A percentile compares a stretch with the other conserved stretches of the same genome.
Conservation (phyloP, 202 grass and related monocot species). For the Bolboschoenoplectus hybrid region DNA sequence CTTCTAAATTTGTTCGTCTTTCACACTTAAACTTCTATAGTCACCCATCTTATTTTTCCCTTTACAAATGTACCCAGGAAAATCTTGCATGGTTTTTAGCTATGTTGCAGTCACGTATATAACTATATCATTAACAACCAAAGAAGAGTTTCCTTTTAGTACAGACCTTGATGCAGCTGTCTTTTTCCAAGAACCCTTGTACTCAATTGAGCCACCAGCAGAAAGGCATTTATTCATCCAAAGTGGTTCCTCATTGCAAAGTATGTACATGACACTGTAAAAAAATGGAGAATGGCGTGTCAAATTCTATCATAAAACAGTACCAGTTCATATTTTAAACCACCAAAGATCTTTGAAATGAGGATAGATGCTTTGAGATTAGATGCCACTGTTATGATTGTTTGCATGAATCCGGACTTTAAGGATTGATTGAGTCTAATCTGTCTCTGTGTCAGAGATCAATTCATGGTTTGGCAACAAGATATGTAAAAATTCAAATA, state of each 20-base stretch:
- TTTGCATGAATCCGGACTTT: background rate
- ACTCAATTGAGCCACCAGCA: slow-evolving; percentile 70
- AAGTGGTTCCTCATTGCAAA: slow-evolving; percentile 95
- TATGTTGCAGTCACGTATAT: background rate
- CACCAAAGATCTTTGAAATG: background rate
- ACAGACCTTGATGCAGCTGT: slow-evolving; percentile 68
- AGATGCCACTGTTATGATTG: background rate
- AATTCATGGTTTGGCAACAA: background rate
- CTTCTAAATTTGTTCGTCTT: background rate
- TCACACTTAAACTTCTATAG: background rate
- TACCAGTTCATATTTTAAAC: slow-evolving; percentile 3
- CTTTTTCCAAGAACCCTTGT: slow-evolving; percentile 83
- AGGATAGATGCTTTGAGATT: background rate
- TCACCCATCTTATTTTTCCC: background rate
- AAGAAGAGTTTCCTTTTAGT: slow-evolving; percentile 21
- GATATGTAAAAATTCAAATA: background rate
- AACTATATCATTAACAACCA: slow-evolving; percentile 16
- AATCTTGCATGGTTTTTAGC: background rate
- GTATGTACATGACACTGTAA: slow-evolving; percentile 90
- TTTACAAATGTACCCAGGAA: background rate
- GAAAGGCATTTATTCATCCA: slow-evolving; percentile 98
- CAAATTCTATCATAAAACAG: background rate
- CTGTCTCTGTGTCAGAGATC: background rate
- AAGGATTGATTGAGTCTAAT: background rate
- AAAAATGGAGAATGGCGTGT: background rate